phyloP scores from a whole-genome alignment of 1,284 basidiomycete species.

The Lignosus rhinocerotis region DNA sequence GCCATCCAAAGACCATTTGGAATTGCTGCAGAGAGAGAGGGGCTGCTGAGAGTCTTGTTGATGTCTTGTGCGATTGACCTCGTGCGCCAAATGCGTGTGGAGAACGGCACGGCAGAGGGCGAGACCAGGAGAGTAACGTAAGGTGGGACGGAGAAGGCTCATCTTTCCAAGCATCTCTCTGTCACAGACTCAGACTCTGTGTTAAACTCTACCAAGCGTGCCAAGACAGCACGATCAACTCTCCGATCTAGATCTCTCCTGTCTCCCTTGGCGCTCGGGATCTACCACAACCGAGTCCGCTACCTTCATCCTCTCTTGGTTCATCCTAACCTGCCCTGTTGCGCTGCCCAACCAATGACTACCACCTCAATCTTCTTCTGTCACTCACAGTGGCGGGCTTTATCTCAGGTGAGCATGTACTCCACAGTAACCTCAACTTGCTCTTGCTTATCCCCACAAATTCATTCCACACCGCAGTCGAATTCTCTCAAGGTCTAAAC shows the following conservation, averaged over 20 bases:
- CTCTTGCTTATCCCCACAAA: not conserved
- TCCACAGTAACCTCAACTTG: not conserved
- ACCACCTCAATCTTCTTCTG: no score
- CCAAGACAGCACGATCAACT: conserved; percentile 5
- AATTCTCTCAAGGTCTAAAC: not conserved
- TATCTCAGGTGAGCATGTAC: not conserved
- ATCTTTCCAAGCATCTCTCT: not conserved
- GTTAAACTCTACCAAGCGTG: conserved; percentile 8
- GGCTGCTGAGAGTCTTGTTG: not conserved
- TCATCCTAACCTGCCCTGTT: not conserved
- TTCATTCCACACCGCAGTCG: no score
- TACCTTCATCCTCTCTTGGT: not conserved
- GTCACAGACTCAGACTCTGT: not conserved
- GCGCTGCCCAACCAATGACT: not conserved
- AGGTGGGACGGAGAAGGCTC: not conserved
- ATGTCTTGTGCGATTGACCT: not conserved
- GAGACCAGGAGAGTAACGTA: not conserved
- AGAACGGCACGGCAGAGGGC: not conserved
- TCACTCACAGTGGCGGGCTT: no score
- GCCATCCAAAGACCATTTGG: not conserved
- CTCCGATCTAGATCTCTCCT: conserved; percentile 11
- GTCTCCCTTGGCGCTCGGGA: conserved; percentile 8
- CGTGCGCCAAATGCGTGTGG: not conserved
- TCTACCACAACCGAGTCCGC: conserved; percentile 3
- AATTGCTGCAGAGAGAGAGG: not conserved